Conservation (phyloP, 2,329 filamentous ascomycete genomes). For the Nothomitra cinnamomea region DNA sequence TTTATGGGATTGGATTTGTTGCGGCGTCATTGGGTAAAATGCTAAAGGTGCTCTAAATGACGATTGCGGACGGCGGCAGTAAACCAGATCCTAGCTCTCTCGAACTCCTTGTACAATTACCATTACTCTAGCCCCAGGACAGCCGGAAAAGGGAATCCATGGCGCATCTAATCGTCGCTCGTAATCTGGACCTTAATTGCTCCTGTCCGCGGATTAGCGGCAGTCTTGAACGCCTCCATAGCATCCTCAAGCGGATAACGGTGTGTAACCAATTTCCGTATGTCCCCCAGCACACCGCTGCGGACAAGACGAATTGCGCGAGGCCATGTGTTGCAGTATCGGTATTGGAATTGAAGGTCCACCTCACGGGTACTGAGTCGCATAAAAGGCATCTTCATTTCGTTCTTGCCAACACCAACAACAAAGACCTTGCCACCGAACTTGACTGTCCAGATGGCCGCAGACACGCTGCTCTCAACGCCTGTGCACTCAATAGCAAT, state of each 20-base stretch:
- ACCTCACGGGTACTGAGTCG: conserved; percentile 76
- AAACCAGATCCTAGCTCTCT: no score
- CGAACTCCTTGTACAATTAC: no score
- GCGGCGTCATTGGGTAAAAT: no score
- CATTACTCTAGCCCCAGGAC: no score
- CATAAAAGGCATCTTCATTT: conserved; percentile 96
- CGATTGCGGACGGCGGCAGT: no score
- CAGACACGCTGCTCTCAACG: conserved; percentile 72
- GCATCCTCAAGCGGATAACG: conserved; percentile 74
- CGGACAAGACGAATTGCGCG: conserved; percentile 76
- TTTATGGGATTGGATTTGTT: no score
- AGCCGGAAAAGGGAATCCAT: no score
- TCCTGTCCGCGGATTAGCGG: conserved; percentile 72
- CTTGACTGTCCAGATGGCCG: conserved; percentile 77
- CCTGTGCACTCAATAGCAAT: conserved; percentile 87
- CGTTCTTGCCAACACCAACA: conserved; percentile 86
- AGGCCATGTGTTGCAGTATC: conserved; percentile 93
- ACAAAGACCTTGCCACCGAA: conserved; percentile 97
- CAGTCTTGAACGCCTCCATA: conserved; percentile 75
- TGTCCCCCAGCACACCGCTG: conserved; percentile 58
- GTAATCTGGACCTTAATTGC: conserved; percentile 98
- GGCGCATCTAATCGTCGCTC: conserved; percentile 26
- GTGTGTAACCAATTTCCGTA: conserved; percentile 75
- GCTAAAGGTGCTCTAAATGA: no score
- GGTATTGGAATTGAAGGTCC: conserved; percentile 91